phyloP scores from a whole-genome alignment of 2,329 filamentous ascomycete genomes.

The Xylaria sp. region DNA sequence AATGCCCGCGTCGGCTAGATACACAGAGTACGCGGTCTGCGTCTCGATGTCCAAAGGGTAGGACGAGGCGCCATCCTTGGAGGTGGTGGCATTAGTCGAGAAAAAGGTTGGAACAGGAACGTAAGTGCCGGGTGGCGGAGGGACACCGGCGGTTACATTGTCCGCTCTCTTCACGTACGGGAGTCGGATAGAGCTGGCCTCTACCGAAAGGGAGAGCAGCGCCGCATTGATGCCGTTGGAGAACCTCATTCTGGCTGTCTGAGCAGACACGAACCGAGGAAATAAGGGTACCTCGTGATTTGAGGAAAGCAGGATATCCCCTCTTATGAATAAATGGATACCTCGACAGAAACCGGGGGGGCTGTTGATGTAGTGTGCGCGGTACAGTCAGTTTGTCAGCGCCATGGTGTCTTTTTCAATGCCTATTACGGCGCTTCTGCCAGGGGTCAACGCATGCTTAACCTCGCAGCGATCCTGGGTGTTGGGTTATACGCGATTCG shows the following conservation, averaged over 20 bases:
- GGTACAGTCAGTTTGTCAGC: conserved; percentile 18
- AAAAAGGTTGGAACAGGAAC: conserved; percentile 71
- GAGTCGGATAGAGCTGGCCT: conserved; percentile 11
- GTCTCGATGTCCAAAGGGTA: conserved; percentile 62
- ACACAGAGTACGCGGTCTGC: conserved; percentile 63
- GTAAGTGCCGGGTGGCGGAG: conserved; percentile 61
- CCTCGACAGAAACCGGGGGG: background rate
- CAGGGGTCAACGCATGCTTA: conserved; percentile 20
- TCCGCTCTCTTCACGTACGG: conserved; percentile 19
- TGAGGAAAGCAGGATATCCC: conserved; percentile 2
- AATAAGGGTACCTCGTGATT: conserved; percentile 2
- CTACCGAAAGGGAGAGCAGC: conserved; percentile 18
- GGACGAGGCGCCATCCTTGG: conserved; percentile 46
- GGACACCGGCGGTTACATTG: conserved; percentile 21
- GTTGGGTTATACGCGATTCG: conserved; percentile 9
- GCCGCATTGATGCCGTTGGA: conserved; percentile 3
- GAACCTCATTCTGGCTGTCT: conserved; percentile 20
- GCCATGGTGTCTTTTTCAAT: background rate
- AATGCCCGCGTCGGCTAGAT: conserved; percentile 65
- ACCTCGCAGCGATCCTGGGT: conserved; percentile 13
- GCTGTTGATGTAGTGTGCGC: background rate
- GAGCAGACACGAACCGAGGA: background rate
- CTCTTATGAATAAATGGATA: conserved; percentile 5
- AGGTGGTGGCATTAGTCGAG: conserved; percentile 45
- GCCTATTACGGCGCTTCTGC: conserved; percentile 10